Conservation (phyloP, 306 rosid genomes). For the Rosa rugosa region DNA sequence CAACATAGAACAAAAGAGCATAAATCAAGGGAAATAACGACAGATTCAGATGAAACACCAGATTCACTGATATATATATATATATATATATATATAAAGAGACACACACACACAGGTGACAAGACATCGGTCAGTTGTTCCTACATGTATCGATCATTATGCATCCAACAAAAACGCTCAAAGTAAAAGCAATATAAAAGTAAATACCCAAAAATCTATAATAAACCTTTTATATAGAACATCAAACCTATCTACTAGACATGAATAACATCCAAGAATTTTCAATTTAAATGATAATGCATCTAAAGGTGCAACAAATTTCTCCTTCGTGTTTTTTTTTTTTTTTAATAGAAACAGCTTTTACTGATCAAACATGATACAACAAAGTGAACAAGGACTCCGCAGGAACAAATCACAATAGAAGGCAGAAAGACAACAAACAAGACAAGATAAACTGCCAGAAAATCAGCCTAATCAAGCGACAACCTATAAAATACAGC, state of each 20-base stretch:
- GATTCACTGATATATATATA: not conserved
- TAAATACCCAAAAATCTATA: not conserved
- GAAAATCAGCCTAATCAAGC: not conserved
- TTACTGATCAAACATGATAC: not conserved
- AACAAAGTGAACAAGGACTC: not conserved
- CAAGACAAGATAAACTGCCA: no score
- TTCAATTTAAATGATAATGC: not conserved
- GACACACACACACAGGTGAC: not conserved
- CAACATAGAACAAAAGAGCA: not conserved
- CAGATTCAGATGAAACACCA: not conserved
- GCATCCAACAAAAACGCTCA: not conserved
- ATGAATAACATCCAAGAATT: not conserved
- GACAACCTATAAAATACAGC: not conserved
- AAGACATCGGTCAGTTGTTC: not conserved
- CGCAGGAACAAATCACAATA: not conserved
- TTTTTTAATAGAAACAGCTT: not conserved
- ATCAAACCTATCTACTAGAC: not conserved
- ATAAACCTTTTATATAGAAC: not conserved
- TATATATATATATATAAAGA: no score
- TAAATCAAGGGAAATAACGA: not conserved
- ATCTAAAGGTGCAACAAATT: not conserved
- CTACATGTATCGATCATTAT: not conserved
- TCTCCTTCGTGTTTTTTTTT: not conserved
- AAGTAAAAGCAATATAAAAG: not conserved
- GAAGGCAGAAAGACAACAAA: not conserved